These are phyloP conservation scores for Gastrodia elata DNA, from an alignment of 106 monocot species.

Conservation along the genomic window DNA sequence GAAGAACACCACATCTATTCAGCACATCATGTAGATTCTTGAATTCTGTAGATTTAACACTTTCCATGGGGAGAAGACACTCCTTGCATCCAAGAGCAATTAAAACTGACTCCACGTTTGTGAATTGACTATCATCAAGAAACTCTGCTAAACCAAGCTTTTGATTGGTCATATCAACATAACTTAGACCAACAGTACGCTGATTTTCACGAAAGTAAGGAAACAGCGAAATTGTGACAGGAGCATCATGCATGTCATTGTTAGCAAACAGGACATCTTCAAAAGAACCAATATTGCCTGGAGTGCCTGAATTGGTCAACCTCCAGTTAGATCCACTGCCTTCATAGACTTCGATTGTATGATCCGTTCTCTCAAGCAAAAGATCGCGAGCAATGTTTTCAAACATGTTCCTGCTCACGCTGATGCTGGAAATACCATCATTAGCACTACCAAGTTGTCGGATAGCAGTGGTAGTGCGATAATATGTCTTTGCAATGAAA, in stretches of 20 bases:
- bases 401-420: slow-evolving; percentile 88
- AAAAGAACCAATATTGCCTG: slow-evolving; percentile 87
- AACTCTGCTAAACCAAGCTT: slow-evolving; percentile 85
- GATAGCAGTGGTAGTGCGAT: slow-evolving; percentile 83
- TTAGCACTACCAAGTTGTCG: slow-evolving; percentile 64
- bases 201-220: slow-evolving; percentile 66
- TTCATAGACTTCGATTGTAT: slow-evolving; percentile 84
- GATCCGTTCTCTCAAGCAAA: slow-evolving; percentile 84
- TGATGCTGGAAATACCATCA: slow-evolving; percentile 74
- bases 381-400: slow-evolving; percentile 87
- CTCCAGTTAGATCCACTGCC: slow-evolving; percentile 97
- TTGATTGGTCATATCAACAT: slow-evolving; percentile 69
- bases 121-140: slow-evolving; percentile 89
- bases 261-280: slow-evolving; percentile 98
- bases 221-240: slow-evolving; percentile 75
- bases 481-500: slow-evolving; percentile 90
- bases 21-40: slow-evolving; percentile 55
- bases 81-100: slow-evolving; percentile 97
- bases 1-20: slow-evolving; percentile 63
- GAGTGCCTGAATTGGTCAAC: slow-evolving; percentile 73
- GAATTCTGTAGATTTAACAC: slow-evolving; percentile 44
- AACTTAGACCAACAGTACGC: slow-evolving; percentile 67
- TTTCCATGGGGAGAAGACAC: slow-evolving; percentile 70
- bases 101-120: slow-evolving; percentile 82
- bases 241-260: slow-evolving; percentile 98